Evolutionary conservation across 495 filamentous ascomycete species (phyloP).

Genomic region (Chaetomium cochliodes): DNA sequence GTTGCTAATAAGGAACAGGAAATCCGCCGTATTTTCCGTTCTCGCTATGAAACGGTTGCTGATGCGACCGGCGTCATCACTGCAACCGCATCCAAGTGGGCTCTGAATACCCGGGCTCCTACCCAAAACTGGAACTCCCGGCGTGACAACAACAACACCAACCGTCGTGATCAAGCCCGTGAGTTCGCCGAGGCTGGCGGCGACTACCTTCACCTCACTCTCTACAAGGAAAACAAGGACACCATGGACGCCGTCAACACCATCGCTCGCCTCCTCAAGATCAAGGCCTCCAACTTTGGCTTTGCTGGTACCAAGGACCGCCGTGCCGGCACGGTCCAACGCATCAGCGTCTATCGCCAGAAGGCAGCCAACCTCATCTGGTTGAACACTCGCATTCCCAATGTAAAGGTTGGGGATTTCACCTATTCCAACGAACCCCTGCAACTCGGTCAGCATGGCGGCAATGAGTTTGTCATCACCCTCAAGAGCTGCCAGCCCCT

Average conservation of each 20-base stretch:
- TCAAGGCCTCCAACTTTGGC: slow-evolving; percentile 67
- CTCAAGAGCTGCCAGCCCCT: slow-evolving; percentile 75
- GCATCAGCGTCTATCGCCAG: slow-evolving; percentile 69
- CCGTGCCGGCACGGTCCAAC: slow-evolving; percentile 82
- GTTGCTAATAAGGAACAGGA: slow-evolving; percentile 33
- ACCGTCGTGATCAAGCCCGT: slow-evolving; percentile 16
- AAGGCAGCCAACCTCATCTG: slow-evolving; percentile 60
- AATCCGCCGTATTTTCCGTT: slow-evolving; percentile 47
- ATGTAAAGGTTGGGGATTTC: slow-evolving; percentile 73
- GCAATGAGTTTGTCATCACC: slow-evolving; percentile 91
- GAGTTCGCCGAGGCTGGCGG: slow-evolving; percentile 55
- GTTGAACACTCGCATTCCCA: slow-evolving; percentile 61
- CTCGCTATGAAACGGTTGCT: slow-evolving; percentile 34
- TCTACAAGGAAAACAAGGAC: slow-evolving; percentile 98
- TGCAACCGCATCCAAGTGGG: slow-evolving; percentile 32
- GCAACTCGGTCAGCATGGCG: slow-evolving; percentile 75
- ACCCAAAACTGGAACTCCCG: slow-evolving; percentile 30
- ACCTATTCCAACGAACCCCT: slow-evolving; percentile 66
- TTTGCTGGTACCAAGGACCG: slow-evolving; percentile 95
- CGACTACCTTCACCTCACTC: slow-evolving; percentile 83
- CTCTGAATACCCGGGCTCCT: slow-evolving; percentile 13
- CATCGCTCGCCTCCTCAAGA: slow-evolving; percentile 64
- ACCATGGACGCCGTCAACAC: slow-evolving; percentile 88
- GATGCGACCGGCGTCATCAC: slow-evolving; percentile 37
- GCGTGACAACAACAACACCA: slow-evolving; percentile 30